Percentiles rank a stretch among this genome's conserved stretches.
Evolutionary conservation across 148 eudicot species (phyloP).

Genomic region (Simmondsia chinensis): DNA sequence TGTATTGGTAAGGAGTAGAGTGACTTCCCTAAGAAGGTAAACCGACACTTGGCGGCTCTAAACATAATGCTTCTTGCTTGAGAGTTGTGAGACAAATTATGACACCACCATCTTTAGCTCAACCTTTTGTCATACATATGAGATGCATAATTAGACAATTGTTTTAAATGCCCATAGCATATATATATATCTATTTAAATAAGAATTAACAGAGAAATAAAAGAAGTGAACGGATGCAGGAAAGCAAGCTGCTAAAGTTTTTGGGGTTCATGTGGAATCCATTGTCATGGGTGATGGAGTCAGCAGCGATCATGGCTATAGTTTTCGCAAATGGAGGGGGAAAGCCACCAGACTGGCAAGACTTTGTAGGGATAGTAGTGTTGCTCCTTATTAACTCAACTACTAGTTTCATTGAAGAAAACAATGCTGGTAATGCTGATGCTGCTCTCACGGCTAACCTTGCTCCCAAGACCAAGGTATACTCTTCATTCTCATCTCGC

Average conservation of each 20-base stretch:
- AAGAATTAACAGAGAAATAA: too few relatives aligned
- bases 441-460: conserved; percentile 74
- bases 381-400: conserved; percentile 66
- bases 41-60: too few relatives aligned
- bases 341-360: conserved; percentile 68
- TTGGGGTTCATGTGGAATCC: conserved; percentile 90
- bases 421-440: conserved; percentile 68
- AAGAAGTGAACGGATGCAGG: conserved; percentile 37
- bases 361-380: conserved; percentile 64
- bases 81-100: too few relatives aligned
- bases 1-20: too few relatives aligned
- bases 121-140: too few relatives aligned
- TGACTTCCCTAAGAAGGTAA: too few relatives aligned
- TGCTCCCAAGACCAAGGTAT: conserved; percentile 61
- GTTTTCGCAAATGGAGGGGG: conserved; percentile 70
- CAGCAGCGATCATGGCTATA: conserved; percentile 77
- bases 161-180: too few relatives aligned
- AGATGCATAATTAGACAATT: too few relatives aligned
- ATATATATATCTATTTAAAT: too few relatives aligned
- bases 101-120: too few relatives aligned
- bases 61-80: too few relatives aligned
- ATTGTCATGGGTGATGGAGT: conserved; percentile 82
- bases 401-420: conserved; percentile 66
- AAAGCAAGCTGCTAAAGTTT: conserved; percentile 50
- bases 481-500: too few relatives aligned